Conservation (phyloP, 2,329 filamentous ascomycete genomes). For the Geosmithia putterillii region DNA sequence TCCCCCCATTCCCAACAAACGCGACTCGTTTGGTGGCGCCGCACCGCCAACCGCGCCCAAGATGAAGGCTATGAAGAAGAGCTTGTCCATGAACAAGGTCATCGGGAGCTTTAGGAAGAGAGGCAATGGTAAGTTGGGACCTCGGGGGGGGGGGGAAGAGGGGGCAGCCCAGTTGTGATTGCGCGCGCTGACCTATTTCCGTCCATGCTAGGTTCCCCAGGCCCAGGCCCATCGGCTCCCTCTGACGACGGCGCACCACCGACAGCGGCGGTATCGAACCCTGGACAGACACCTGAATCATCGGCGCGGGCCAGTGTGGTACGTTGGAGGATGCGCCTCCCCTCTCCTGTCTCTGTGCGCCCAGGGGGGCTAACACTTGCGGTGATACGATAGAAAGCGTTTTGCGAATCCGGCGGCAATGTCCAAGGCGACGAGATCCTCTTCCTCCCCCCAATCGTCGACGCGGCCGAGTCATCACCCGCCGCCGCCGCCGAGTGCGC, state of each 20-base stretch:
- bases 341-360: background rate
- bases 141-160: background rate
- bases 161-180: background rate
- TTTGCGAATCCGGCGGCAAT: constrained; percentile 64
- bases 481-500: constrained; percentile 73
- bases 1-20: background rate
- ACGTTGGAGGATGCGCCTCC: constrained; percentile 23
- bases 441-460: constrained; percentile 86
- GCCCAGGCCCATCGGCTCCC: constrained; percentile 5
- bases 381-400: constrained; percentile 46
- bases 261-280: background rate
- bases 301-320: constrained; percentile 56
- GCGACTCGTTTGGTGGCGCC: background rate
- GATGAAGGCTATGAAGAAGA: constrained; percentile 38
- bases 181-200: background rate
- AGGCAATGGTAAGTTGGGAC: background rate
- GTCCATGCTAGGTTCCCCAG: background rate
- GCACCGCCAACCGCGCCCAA: constrained; percentile 2
- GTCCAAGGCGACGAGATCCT: constrained; percentile 75
- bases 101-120: constrained; percentile 38
- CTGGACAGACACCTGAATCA: constrained; percentile 49
- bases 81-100: constrained; percentile 43
- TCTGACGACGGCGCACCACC: constrained; percentile 3
- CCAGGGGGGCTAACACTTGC: background rate
- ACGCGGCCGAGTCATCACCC: constrained; percentile 86